Conservation (phyloP, 805 yeast species). For the Candida ovalis region DNA sequence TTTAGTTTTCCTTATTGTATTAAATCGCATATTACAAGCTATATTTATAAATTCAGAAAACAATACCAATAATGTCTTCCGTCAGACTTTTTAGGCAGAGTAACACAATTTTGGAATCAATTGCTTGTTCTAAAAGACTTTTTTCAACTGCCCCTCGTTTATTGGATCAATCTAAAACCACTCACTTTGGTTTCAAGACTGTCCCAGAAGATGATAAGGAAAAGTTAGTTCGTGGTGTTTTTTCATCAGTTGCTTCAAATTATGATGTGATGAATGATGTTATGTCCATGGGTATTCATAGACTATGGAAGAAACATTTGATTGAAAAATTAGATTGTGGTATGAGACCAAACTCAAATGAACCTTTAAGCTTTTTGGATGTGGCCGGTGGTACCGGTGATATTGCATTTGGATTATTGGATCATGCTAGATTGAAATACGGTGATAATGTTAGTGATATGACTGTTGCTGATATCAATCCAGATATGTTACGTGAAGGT, state of each 20-base stretch:
- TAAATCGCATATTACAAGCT: not conserved
- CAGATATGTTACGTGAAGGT: slow-evolving; percentile 95
- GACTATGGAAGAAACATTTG: slow-evolving; percentile 92
- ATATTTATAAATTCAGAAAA: not conserved
- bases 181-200: slow-evolving; percentile 90
- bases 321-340: slow-evolving; percentile 90
- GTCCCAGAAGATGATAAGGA: slow-evolving; percentile 81
- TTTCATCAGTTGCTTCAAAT: slow-evolving; percentile 89
- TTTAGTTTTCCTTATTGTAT: no score
- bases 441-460: slow-evolving; percentile 74
- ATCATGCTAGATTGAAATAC: slow-evolving; percentile 78
- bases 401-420: slow-evolving; percentile 91
- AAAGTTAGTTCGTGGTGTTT: slow-evolving; percentile 77
- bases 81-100: slow-evolving; percentile 1
- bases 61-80: not conserved
- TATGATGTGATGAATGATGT: slow-evolving; percentile 98
- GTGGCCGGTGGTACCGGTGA: slow-evolving; percentile 99
- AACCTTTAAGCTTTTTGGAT: slow-evolving; percentile 84
- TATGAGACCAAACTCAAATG: slow-evolving; percentile 70
- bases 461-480: slow-evolving; percentile 92
- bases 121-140: slow-evolving; percentile 5
- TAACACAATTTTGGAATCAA: not conserved
- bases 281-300: slow-evolving; percentile 93
- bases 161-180: slow-evolving; percentile 40
- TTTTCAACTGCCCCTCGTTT: slow-evolving; percentile 9